phyloP scores from a whole-genome alignment of 805 yeast genomes.

The Ogataea corticis region DNA sequence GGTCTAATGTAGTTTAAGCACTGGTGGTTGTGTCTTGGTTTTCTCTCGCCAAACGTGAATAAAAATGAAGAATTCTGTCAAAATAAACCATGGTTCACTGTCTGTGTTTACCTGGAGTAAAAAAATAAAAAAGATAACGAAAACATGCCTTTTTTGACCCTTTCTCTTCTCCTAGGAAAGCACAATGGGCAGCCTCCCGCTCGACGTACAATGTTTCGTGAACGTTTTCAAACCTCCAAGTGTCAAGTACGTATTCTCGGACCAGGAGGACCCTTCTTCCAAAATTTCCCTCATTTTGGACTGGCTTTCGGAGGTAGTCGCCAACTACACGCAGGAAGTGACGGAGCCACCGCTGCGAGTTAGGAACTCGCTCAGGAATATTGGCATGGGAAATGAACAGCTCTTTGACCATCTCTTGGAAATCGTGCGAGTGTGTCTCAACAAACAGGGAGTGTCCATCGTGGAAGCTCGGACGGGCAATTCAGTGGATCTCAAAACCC shows the following conservation, averaged over 20 bases:
- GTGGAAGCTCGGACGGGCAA: not conserved
- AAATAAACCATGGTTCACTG: conserved; percentile 1
- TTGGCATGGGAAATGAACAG: conserved; percentile 18
- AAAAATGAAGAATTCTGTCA: too few relatives aligned
- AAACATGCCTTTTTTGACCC: not conserved
- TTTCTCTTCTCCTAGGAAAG: conserved; percentile 1
- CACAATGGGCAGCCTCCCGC: conserved; percentile 8
- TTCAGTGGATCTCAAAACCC: conserved; percentile 9
- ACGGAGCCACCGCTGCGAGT: conserved; percentile 26
- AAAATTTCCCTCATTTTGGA: conserved; percentile 24
- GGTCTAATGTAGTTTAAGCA: too few relatives aligned
- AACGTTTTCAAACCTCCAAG: conserved; percentile 17
- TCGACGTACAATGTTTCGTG: conserved; percentile 14
- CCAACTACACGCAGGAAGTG: conserved; percentile 7
- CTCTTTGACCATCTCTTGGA: conserved; percentile 17
- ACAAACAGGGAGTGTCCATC: conserved; percentile 13
- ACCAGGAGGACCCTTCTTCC: conserved; percentile 28
- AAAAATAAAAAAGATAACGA: not conserved
- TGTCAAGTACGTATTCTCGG: conserved; percentile 4
- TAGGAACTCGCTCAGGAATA: conserved; percentile 19
- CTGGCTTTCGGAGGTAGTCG: conserved; percentile 27
- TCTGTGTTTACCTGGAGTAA: not conserved
- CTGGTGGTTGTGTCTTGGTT: too few relatives aligned
- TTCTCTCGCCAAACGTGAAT: not conserved
- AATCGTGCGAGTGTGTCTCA: conserved; percentile 19